A percentile compares a stretch with the other conserved stretches of the same genome.
These are phyloP conservation scores for Clitopilus hobsonii DNA, from an alignment of 768 basidiomycete genomes.

Conservation along the genomic window DNA sequence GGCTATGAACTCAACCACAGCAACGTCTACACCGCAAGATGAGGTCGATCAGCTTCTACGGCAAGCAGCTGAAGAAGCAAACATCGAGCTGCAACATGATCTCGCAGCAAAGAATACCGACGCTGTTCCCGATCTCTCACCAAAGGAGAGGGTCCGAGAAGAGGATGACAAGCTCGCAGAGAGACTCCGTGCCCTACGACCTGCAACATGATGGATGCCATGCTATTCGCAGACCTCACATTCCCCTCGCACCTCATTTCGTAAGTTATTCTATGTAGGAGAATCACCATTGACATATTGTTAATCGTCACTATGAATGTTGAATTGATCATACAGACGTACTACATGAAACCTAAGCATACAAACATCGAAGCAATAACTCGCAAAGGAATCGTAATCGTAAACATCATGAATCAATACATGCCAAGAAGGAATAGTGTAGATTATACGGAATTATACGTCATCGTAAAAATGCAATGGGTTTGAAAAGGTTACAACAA, in stretches of 20 bases:
- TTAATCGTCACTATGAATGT: no score
- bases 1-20: slow-evolving; percentile 90
- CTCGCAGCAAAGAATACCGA: slow-evolving; percentile 61
- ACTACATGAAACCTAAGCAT: no score
- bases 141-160: slow-evolving; percentile 55
- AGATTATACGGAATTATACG: neutral
- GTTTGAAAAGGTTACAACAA: neutral
- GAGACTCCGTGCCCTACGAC: slow-evolving; percentile 82
- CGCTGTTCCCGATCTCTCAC: slow-evolving; percentile 51
- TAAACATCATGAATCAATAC: neutral
- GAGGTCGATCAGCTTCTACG: slow-evolving; percentile 90
- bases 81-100: slow-evolving; percentile 92
- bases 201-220: slow-evolving; percentile 46
- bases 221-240: neutral
- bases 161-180: slow-evolving; percentile 83
- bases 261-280: slow-evolving; percentile 5
- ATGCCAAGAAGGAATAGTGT: neutral
- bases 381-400: no score
- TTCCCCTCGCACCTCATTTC: slow-evolving; percentile 1
- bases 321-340: slow-evolving; percentile 13
- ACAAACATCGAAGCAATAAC: no score
- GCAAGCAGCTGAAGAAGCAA: slow-evolving; percentile 95
- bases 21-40: slow-evolving; percentile 92
- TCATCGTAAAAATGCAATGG: neutral
- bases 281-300: no score